Conservation (phyloP, 805 yeast genomes). For the Starmerella bombicola region DNA sequence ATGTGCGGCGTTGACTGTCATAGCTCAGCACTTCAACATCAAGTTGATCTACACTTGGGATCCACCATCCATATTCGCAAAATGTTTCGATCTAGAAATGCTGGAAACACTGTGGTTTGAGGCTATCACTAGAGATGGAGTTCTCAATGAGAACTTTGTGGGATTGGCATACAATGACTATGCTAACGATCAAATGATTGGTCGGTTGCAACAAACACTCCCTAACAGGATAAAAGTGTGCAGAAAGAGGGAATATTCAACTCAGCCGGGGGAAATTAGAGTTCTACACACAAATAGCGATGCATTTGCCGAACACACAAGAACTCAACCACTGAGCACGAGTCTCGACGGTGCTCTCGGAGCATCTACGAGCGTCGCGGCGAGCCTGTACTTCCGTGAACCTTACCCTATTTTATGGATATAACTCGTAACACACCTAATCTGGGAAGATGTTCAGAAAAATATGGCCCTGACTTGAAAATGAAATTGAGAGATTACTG, state of each 20-base stretch:
- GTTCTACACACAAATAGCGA: conserved; percentile 22
- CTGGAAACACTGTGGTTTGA: conserved; percentile 17
- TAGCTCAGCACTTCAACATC: conserved; percentile 1
- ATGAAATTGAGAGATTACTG: too few relatives aligned
- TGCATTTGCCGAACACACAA: conserved; percentile 21
- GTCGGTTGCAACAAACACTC: conserved; percentile 1
- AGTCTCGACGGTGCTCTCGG: conserved; percentile 23
- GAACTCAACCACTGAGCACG: conserved; percentile 13
- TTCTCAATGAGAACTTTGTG: conserved; percentile 4
- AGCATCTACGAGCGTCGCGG: conserved; percentile 17
- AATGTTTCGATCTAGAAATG: conserved; percentile 6
- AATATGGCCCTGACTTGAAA: too few relatives aligned
- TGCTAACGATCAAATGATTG: conserved; percentile 12
- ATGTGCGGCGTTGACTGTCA: conserved; percentile 1
- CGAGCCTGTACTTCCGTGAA: conserved; percentile 9
- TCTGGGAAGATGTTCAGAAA: too few relatives aligned
- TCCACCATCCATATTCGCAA: conserved; percentile 21
- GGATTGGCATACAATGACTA: conserved; percentile 19
- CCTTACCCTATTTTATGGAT: not conserved
- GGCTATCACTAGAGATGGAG: conserved; percentile 9
- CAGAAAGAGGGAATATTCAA: conserved; percentile 3
- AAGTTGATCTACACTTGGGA: conserved; percentile 21
- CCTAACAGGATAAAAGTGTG: not conserved
- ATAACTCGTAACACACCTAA: too few relatives aligned
- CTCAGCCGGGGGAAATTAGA: not conserved